Evolutionary conservation across 495 filamentous ascomycete genomes (phyloP).

Genomic region (Geopyxis carbonaria): DNA sequence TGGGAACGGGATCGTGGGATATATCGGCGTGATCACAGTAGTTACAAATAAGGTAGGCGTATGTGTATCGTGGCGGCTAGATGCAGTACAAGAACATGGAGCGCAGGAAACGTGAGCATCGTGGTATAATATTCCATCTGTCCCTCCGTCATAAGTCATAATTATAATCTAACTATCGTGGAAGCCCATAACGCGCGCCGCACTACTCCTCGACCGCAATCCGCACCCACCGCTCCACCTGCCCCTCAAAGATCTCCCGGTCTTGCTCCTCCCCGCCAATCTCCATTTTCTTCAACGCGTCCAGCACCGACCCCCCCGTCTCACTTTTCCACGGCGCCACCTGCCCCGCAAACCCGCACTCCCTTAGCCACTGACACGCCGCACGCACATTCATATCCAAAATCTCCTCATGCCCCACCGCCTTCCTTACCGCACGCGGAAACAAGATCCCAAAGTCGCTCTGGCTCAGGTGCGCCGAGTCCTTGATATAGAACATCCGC

Average conservation of each 20-base stretch:
- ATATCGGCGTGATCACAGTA: too few relatives aligned
- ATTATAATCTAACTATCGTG: too few relatives aligned
- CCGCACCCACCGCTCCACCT: slow-evolving; percentile 10
- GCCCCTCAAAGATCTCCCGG: slow-evolving; percentile 9
- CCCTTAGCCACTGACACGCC: slow-evolving; percentile 20
- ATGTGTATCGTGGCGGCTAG: too few relatives aligned
- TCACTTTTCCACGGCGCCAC: too few relatives aligned
- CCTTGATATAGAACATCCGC: slow-evolving; percentile 43
- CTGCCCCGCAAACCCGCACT: slow-evolving; percentile 7
- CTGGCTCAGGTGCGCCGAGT: slow-evolving; percentile 53
- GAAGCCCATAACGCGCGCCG: too few relatives aligned
- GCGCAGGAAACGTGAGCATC: too few relatives aligned
- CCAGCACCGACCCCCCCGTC: neutral
- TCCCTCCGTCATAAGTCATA: too few relatives aligned
- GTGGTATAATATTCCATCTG: too few relatives aligned
- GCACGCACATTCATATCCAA: slow-evolving; percentile 39
- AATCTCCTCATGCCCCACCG: slow-evolving; percentile 44
- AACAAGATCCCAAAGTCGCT: slow-evolving; percentile 66
- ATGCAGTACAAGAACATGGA: too few relatives aligned
- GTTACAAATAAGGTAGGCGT: too few relatives aligned
- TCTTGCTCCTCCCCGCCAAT: neutral
- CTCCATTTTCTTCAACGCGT: slow-evolving; percentile 5
- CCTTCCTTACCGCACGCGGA: slow-evolving; percentile 42
- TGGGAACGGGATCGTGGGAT: too few relatives aligned
- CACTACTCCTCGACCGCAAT: slow-evolving; percentile 12